Percentiles rank a stretch among this genome's conserved stretches.
Evolutionary conservation across 805 yeast species (phyloP).

Genomic region (Maudiozyma turicensis): DNA sequence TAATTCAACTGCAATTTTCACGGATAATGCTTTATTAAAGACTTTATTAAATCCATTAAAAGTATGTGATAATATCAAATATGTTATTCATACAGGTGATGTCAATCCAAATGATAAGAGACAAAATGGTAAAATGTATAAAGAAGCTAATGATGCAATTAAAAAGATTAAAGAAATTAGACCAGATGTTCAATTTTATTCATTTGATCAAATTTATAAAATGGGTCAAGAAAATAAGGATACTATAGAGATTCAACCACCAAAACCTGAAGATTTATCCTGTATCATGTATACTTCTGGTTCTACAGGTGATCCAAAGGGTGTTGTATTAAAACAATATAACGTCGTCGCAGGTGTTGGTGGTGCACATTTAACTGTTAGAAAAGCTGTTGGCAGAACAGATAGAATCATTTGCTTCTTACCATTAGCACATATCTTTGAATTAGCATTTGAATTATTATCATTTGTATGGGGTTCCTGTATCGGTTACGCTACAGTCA

Average conservation of each 20-base stretch:
- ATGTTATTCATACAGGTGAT: conserved; percentile 59
- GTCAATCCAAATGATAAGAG: conserved; percentile 56
- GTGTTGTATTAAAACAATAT: conserved; percentile 55
- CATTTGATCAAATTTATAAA: conserved; percentile 54
- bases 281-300: conserved; percentile 70
- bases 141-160: conserved; percentile 46
- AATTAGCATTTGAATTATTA: conserved; percentile 75
- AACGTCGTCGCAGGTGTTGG: conserved; percentile 77
- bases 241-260: conserved; percentile 33
- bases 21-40: conserved; percentile 66
- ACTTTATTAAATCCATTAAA: conserved; percentile 65
- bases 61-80: conserved; percentile 50
- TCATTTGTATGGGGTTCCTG: conserved; percentile 82
- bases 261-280: conserved; percentile 41
- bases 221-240: conserved; percentile 50
- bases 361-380: conserved; percentile 64
- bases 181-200: conserved; percentile 63
- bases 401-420: conserved; percentile 82
- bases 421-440: conserved; percentile 95
- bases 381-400: conserved; percentile 38
- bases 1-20: conserved; percentile 65
- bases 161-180: conserved; percentile 53
- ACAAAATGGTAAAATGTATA: conserved; percentile 48
- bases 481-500: conserved; percentile 85
- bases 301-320: conserved; percentile 75